Percentiles rank a stretch among this genome's conserved stretches.
Conservation (phyloP, 345 rosid species). For the Euphorbia pulcherrima region DNA sequence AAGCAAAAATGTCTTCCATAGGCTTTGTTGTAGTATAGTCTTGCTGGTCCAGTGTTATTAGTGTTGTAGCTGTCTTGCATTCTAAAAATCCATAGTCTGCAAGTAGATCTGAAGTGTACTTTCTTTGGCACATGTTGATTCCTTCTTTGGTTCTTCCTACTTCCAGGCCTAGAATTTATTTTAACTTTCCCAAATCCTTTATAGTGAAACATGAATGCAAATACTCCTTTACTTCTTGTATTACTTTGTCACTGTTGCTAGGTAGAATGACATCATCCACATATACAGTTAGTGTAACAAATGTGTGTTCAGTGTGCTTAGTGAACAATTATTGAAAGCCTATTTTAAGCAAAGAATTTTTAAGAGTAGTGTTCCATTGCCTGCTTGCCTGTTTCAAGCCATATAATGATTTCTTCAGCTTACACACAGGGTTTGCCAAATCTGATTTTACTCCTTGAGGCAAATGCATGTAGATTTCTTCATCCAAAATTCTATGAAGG, state of each 20-base stretch:
- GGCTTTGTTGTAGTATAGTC: neutral
- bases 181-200: neutral
- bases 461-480: neutral
- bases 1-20: neutral
- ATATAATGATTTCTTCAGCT: neutral
- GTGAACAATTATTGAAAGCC: neutral
- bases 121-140: neutral
- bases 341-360: neutral
- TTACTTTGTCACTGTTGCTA: neutral
- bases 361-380: neutral
- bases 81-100: neutral
- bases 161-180: neutral
- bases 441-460: neutral
- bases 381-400: neutral
- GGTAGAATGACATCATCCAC: neutral
- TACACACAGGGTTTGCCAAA: neutral
- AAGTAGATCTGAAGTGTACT: neutral
- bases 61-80: neutral
- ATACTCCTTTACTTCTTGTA: neutral
- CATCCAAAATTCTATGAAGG: neutral
- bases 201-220: neutral
- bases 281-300: neutral
- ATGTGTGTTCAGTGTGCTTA: neutral
- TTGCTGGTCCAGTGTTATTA: neutral
- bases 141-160: neutral